phyloP scores from a whole-genome alignment of 148 eudicot species.

The Fallopia convolvulus region DNA sequence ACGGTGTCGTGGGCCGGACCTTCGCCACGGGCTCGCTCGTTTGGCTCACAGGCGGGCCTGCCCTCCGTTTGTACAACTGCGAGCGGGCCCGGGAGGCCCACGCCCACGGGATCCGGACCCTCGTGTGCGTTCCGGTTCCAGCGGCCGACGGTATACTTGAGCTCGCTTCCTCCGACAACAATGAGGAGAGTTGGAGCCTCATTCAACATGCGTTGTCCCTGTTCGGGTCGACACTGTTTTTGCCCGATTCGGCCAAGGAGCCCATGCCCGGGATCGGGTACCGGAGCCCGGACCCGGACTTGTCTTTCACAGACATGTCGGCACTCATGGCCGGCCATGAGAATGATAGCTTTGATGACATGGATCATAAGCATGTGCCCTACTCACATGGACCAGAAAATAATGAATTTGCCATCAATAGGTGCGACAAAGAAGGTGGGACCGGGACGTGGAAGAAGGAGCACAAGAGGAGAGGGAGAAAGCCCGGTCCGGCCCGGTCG shows the following conservation, averaged over 20 bases:
- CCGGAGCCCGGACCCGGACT: not conserved
- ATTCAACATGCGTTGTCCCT: conserved; percentile 32
- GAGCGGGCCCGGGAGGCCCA: conserved; percentile 68
- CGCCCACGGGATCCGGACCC: conserved; percentile 53
- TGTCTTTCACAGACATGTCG: not conserved
- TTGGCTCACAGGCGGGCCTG: conserved; percentile 52
- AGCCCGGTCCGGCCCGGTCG: conserved; percentile 24
- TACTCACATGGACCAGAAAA: not conserved
- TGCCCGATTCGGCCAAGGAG: not conserved
- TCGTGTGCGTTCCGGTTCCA: conserved; percentile 62
- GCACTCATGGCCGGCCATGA: not conserved
- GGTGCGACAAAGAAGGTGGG: not conserved
- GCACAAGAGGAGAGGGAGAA: conserved; percentile 41
- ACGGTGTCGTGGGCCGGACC: conserved; percentile 45
- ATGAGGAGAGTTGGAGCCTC: conserved; percentile 45
- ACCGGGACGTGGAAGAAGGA: not conserved
- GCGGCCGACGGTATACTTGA: conserved; percentile 54
- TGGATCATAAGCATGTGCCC: not conserved
- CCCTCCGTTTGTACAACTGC: conserved; percentile 42
- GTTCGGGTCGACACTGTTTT: not conserved
- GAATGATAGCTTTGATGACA: not conserved
- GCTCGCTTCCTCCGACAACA: conserved; percentile 41
- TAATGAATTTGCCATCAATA: too few species aligned
- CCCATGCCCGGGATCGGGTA: not conserved
- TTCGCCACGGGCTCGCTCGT: conserved; percentile 34